These are phyloP conservation scores for Dicorynia guianensis DNA, from an alignment of 306 rosid genomes.

Conservation along the genomic window DNA sequence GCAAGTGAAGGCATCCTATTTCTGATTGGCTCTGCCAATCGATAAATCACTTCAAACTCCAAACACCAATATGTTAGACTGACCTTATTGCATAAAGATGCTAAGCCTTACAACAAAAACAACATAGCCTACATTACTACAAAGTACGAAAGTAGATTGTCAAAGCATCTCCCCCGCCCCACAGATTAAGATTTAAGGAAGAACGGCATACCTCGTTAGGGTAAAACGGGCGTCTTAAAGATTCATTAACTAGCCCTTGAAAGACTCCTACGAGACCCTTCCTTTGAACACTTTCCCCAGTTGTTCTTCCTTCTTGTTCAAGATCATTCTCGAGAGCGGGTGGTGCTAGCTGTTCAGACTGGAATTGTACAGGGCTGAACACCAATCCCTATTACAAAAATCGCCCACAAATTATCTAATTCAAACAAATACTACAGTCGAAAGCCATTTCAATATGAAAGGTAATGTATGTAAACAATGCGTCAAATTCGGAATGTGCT, in stretches of 20 bases:
- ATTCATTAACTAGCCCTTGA: slow-evolving; percentile 52
- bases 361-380: slow-evolving; percentile 86
- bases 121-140: slow-evolving; percentile 20
- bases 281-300: slow-evolving; percentile 40
- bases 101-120: background rate
- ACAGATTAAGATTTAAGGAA: background rate
- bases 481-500: too few relatives aligned
- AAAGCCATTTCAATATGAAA: too few relatives aligned
- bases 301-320: slow-evolving; percentile 43
- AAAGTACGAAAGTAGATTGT: background rate
- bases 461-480: too few relatives aligned
- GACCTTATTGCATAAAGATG: too few relatives aligned
- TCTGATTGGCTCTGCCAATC: too few relatives aligned
- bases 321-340: slow-evolving; percentile 52
- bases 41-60: too few relatives aligned
- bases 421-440: too few relatives aligned
- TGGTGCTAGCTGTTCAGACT: slow-evolving; percentile 47
- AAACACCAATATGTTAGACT: too few relatives aligned
- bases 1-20: too few relatives aligned
- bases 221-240: slow-evolving; percentile 57
- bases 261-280: slow-evolving; percentile 54
- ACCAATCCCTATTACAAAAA: slow-evolving; percentile 67
- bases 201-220: slow-evolving; percentile 64
- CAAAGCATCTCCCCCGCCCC: too few relatives aligned
- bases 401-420: background rate